Evolutionary conservation across 768 basidiomycete genomes (phyloP), one percentile per base, ranked within the genome.

Genomic region (Cystofilobasidium capitatum): DNA sequence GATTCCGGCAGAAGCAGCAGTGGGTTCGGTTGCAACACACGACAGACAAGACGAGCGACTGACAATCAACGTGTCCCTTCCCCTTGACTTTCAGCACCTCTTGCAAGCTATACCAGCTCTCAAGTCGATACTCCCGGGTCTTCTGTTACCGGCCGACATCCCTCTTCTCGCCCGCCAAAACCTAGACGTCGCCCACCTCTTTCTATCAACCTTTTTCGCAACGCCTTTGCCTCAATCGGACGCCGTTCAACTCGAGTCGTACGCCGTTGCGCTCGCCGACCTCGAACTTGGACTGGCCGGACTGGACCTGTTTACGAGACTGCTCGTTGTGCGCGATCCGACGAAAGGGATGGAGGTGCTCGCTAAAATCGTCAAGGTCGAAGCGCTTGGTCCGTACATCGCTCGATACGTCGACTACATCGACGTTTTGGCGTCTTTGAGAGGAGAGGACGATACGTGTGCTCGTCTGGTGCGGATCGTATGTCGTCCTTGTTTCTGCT

Each of bases 281-380:
- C 44, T 66, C 29, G 42, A 40, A 8, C 45, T 44, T 12, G 31
- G 40, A 17, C 65, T 66, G 3, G 29, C 65, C 2, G 57, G 55
- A 14, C 57, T 66, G 5, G 65, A 66, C 35, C 35, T 66, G n/a
- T 22, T 66, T 22, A 33, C 65, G 12, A 58, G 58, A 8, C 33
- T 66, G 2, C 36, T 66, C 45, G 58, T 24, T 20, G 24, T 22
- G n/a, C 3, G 33, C n/a, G 26, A 22, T 3, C 29, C 3, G 62
- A 26, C 3, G 14, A 35, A 51, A 9, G 64, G 36, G 22, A 29
- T 17, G n/a, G 33, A 42, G 7, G 1, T 66, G 37, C 42, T 31
- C 16, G 45, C 35, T n/a, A n/a, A n/a, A 13, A n/a, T 49, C 14
- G 36, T 59, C 20, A 59, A 58, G 49, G 9, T 12, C 1, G 58